phyloP scores from a whole-genome alignment of 75 land plant genomes.

The Cryptomeria japonica region DNA sequence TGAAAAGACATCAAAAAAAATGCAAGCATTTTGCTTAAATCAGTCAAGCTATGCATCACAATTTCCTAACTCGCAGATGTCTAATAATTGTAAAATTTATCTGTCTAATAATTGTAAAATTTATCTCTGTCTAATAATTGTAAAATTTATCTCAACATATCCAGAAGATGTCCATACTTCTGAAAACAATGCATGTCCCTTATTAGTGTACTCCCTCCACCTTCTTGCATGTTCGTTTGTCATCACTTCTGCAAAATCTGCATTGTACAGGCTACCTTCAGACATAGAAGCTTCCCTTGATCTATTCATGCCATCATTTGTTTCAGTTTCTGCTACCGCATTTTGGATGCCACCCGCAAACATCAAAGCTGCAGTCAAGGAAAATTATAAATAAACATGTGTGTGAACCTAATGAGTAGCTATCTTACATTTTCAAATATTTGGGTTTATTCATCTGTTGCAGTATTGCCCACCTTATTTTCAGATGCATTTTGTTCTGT shows the following conservation, averaged over 20 bases:
- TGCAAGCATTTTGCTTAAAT: not conserved
- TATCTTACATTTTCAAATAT: not conserved
- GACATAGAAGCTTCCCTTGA: not conserved
- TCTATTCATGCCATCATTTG: not conserved
- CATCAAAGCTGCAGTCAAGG: not conserved
- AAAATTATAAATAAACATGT: not conserved
- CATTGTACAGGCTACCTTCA: not conserved
- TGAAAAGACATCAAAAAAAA: not conserved
- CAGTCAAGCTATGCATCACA: slow-evolving; percentile 7
- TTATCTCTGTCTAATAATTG: not conserved
- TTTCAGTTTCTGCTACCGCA: not conserved
- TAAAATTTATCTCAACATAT: not conserved
- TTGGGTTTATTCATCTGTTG: no score
- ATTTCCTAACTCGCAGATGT: not conserved
- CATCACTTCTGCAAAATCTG: slow-evolving; percentile 40
- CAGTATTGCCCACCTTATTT: no score
- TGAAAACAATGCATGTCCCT: slow-evolving; percentile 65
- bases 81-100: not conserved
- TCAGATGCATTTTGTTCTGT: no score
- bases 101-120: not conserved
- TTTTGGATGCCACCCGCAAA: not conserved
- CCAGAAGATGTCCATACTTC: slow-evolving; percentile 39
- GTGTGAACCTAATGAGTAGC: not conserved
- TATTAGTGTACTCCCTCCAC: slow-evolving; percentile 87
- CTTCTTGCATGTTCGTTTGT: slow-evolving; percentile 82